Percentiles rank a stretch among this genome's conserved stretches.
Conservation (phyloP, 176 grass and related monocot species). For the bread wheat (Triticum aestivum) region IWGSC_CS_RefSeq_v2.1 NC_057806.1:26061917-26062416, state of each 20-base stretch:
- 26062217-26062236: constrained; percentile 40
- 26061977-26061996: background rate
- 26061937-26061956: background rate
- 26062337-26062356: too few species aligned
- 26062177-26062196: background rate
- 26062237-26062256: constrained; percentile 44
- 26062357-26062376: background rate
- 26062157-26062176: background rate
- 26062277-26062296: constrained; percentile 52
- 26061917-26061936: background rate
- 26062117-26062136: background rate
- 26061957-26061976: background rate
- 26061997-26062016: background rate
- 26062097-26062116: background rate
- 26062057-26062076: constrained; percentile 31
- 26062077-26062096: constrained; percentile 34
- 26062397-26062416: too few species aligned
- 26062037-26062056: background rate
- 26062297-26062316: constrained; percentile 55
- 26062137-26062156: background rate
- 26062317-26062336: constrained; percentile 31
- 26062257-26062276: constrained; percentile 57
- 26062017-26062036: constrained; percentile 4
- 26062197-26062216: constrained; percentile 48
- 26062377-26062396: background rate